These are phyloP conservation scores for Epichloe sp. DNA, from an alignment of 2,329 filamentous ascomycete species.

Conservation along the genomic window DNA sequence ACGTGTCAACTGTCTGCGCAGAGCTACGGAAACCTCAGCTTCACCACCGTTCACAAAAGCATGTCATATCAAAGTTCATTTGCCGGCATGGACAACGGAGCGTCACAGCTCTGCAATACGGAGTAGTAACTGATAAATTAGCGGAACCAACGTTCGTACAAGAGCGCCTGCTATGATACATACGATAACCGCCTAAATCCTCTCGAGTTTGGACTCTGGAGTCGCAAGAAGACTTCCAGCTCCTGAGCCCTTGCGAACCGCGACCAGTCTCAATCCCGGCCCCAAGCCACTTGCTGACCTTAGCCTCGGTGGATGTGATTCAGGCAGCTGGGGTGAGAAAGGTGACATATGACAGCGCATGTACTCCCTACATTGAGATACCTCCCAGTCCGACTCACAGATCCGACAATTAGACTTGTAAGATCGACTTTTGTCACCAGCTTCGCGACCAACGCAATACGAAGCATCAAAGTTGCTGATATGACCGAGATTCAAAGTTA, in stretches of 20 bases:
- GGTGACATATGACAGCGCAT: constrained; percentile 10
- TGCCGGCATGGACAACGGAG: too few relatives aligned
- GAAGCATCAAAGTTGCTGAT: neutral
- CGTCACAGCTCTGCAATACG: too few relatives aligned
- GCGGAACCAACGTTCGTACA: too few relatives aligned
- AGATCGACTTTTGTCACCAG: neutral
- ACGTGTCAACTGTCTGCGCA: neutral
- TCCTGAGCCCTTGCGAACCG: too few relatives aligned
- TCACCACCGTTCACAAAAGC: neutral
- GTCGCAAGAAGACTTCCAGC: too few relatives aligned
- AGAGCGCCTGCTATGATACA: too few relatives aligned
- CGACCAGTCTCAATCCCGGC: constrained; percentile 2
- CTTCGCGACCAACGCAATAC: neutral
- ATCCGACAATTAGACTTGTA: neutral
- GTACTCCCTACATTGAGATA: constrained; percentile 9
- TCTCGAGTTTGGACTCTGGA: too few relatives aligned
- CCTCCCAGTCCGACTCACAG: constrained; percentile 3
- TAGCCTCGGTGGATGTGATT: constrained; percentile 9
- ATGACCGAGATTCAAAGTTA: neutral
- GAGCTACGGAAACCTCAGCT: neutral
- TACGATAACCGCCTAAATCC: too few relatives aligned
- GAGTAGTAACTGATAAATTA: too few relatives aligned
- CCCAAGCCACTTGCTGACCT: constrained; percentile 13
- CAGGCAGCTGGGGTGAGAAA: constrained; percentile 5
- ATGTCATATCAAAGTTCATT: neutral